Conservation (phyloP, 1,139 yeast species). For the Chernovozyma sophiae-reginae region DNA sequence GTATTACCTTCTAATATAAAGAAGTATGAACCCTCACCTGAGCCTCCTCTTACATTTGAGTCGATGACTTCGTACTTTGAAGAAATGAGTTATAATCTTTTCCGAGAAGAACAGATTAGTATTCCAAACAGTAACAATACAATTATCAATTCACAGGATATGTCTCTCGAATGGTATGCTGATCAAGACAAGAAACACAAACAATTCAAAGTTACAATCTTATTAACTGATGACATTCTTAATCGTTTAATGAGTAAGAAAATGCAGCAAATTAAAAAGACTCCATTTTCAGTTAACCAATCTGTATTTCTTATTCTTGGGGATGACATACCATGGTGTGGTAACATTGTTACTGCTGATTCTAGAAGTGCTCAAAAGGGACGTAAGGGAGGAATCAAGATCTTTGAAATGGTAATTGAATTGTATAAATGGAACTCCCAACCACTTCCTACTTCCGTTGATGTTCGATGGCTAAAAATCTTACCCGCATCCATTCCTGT, state of each 20-base stretch:
- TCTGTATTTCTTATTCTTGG: conserved; percentile 41
- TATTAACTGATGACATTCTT: conserved; percentile 34
- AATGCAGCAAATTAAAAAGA: conserved; percentile 38
- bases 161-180: conserved; percentile 50
- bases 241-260: conserved; percentile 41
- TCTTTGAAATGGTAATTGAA: conserved; percentile 44
- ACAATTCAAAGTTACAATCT: conserved; percentile 33
- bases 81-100: conserved; percentile 58
- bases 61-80: conserved; percentile 49
- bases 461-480: conserved; percentile 40
- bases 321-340: conserved; percentile 38
- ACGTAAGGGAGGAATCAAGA: conserved; percentile 11
- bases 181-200: conserved; percentile 42
- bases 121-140: conserved; percentile 41
- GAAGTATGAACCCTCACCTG: conserved; percentile 25
- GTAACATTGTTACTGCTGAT: conserved; percentile 44
- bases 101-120: conserved; percentile 53
- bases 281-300: conserved; percentile 47
- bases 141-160: conserved; percentile 32
- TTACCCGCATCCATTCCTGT: conserved; percentile 64
- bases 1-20: conserved; percentile 23
- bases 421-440: conserved; percentile 55
- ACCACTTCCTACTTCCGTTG: conserved; percentile 43
- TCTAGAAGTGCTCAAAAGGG: conserved; percentile 11
- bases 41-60: conserved; percentile 46